Conservation (phyloP, 176 grass and related monocot genomes). For the Thalia dealbata region DNA sequence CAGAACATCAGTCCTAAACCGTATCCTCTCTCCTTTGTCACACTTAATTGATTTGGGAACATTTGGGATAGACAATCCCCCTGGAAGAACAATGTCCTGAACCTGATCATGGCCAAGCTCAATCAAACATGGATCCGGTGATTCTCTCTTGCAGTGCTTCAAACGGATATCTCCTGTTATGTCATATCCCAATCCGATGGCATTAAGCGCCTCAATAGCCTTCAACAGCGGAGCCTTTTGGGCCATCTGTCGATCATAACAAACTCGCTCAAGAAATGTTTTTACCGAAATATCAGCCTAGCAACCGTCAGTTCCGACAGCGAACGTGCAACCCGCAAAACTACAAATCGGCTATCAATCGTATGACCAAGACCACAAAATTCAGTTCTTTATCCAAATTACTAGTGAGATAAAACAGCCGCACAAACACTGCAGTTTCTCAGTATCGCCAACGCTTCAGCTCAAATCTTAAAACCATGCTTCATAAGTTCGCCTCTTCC, state of each 20-base stretch:
- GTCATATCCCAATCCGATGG: constrained; percentile 84
- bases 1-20: constrained; percentile 75
- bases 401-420: background rate
- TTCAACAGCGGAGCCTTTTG: constrained; percentile 29
- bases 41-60: constrained; percentile 71
- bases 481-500: background rate
- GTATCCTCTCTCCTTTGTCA: constrained; percentile 75
- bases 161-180: constrained; percentile 61
- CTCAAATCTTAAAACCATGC: background rate
- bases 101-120: constrained; percentile 42
- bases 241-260: constrained; percentile 45
- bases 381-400: background rate
- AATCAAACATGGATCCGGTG: constrained; percentile 51
- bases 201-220: constrained; percentile 46
- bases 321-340: background rate
- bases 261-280: background rate
- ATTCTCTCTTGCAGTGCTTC: constrained; percentile 56
- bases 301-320: background rate
- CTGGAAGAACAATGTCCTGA: constrained; percentile 67
- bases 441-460: background rate
- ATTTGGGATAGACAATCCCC: constrained; percentile 36
- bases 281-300: background rate
- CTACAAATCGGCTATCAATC: background rate
- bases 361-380: background rate
- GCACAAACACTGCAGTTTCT: background rate